A percentile compares a stretch with the other conserved stretches of the same genome.
Evolutionary conservation across 1,284 basidiomycete species (phyloP).

Genomic region (Agaricales sp.): DNA sequence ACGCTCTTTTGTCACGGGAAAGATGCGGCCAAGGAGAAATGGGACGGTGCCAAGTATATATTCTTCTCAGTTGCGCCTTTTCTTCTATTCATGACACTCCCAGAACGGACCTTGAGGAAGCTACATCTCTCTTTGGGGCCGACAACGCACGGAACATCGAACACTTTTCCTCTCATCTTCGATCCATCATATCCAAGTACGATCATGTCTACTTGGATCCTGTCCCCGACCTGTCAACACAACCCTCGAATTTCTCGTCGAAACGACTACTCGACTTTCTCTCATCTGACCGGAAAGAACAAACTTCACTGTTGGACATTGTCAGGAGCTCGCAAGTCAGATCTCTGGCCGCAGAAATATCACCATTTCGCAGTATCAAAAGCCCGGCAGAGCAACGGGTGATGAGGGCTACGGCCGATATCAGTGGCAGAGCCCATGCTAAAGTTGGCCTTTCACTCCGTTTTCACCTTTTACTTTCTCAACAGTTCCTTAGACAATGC

Average conservation of each 20-base stretch:
- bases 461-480: constrained; percentile 5
- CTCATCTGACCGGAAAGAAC: constrained; percentile 29
- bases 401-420: constrained; percentile 68
- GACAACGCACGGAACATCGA: constrained; percentile 60
- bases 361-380: constrained; percentile 58
- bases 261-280: constrained; percentile 44
- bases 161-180: constrained; percentile 41
- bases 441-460: constrained; percentile 26
- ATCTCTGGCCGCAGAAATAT: constrained; percentile 50
- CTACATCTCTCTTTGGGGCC: constrained; percentile 57
- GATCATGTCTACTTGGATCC: constrained; percentile 32
- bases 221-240: constrained; percentile 8
- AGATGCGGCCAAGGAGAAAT: constrained; percentile 74
- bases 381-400: constrained; percentile 57
- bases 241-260: constrained; percentile 16
- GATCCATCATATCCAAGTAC: constrained; percentile 23
- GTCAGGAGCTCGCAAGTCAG: constrained; percentile 36
- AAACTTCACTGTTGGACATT: constrained; percentile 42
- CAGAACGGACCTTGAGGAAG: constrained; percentile 53
- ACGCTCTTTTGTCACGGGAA: constrained; percentile 80
- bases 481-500: constrained; percentile 56
- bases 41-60: constrained; percentile 76
- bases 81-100: constrained; percentile 3
- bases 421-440: constrained; percentile 67
- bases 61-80: constrained; percentile 10